Evolutionary conservation across 2,329 filamentous ascomycete genomes (phyloP).

Genomic region (Teratosphaeria destructans): DNA sequence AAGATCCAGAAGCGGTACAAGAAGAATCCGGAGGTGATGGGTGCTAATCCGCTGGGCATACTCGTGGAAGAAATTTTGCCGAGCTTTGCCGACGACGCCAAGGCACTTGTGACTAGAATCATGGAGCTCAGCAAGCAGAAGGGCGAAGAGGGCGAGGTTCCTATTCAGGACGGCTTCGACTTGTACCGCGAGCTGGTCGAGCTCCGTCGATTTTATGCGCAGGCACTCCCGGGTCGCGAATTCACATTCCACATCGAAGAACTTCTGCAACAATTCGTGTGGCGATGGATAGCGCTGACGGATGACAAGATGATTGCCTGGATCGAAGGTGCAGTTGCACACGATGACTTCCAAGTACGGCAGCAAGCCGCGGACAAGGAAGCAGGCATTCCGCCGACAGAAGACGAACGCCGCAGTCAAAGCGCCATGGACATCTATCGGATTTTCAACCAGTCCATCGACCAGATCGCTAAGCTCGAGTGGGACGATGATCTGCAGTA

Average conservation of each 20-base stretch:
- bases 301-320: constrained; percentile 71
- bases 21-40: constrained; percentile 80
- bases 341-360: constrained; percentile 74
- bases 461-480: constrained; percentile 73
- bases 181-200: constrained; percentile 81
- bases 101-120: constrained; percentile 74
- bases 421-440: constrained; percentile 90
- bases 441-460: constrained; percentile 82
- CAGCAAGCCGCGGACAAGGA: constrained; percentile 49
- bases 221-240: constrained; percentile 57
- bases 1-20: constrained; percentile 87
- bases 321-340: constrained; percentile 82
- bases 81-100: constrained; percentile 79
- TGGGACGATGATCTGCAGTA: constrained; percentile 93
- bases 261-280: constrained; percentile 82
- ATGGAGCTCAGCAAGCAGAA: constrained; percentile 60
- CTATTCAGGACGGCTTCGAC: constrained; percentile 86
- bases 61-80: constrained; percentile 78
- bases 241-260: constrained; percentile 86
- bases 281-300: constrained; percentile 81
- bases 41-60: constrained; percentile 57
- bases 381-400: constrained; percentile 44
- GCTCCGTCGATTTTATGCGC: constrained; percentile 69
- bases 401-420: constrained; percentile 82
- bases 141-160: constrained; percentile 66